A percentile compares a stretch with the other conserved stretches of the same genome.
phyloP scores from a whole-genome alignment of 2,329 filamentous ascomycete species.

The Xylariaceae sp. region DNA sequence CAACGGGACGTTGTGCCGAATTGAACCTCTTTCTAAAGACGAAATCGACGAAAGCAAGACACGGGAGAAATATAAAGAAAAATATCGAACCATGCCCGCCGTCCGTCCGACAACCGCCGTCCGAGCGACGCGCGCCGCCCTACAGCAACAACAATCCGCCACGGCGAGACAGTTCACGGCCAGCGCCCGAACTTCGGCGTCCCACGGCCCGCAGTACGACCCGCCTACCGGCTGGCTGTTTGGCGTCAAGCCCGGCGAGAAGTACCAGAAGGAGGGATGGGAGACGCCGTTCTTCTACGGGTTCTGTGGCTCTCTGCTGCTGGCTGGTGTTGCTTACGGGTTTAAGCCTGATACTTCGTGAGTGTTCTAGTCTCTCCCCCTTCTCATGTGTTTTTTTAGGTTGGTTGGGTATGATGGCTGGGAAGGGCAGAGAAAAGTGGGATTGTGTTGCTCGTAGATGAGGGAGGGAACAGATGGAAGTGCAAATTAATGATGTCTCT shows the following conservation, averaged over 20 bases:
- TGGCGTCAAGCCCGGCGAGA: conserved; percentile 92
- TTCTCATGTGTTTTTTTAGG: conserved; percentile 19
- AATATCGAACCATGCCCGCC: conserved; percentile 35
- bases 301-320: conserved; percentile 77
- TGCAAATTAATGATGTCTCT: too few relatives aligned
- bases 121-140: conserved; percentile 39
- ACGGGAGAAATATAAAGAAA: neutral
- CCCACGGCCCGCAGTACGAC: conserved; percentile 82
- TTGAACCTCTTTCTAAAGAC: neutral
- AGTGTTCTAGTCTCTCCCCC: conserved; percentile 51
- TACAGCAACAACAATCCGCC: conserved; percentile 25
- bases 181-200: conserved; percentile 51
- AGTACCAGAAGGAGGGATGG: conserved; percentile 96
- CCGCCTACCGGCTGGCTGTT: conserved; percentile 91
- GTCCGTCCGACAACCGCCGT: conserved; percentile 38
- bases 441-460: too few relatives aligned
- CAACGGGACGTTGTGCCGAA: too few relatives aligned
- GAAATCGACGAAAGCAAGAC: neutral
- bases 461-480: too few relatives aligned
- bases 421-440: too few relatives aligned
- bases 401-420: neutral
- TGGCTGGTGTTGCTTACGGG: conserved; percentile 81
- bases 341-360: conserved; percentile 99
- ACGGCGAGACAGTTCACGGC: conserved; percentile 50
- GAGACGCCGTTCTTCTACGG: conserved; percentile 86